Evolutionary conservation across 1,284 basidiomycete species (phyloP), one percentile per base, ranked within the genome.

Genomic region (Neolentinus lepideus): DNA sequence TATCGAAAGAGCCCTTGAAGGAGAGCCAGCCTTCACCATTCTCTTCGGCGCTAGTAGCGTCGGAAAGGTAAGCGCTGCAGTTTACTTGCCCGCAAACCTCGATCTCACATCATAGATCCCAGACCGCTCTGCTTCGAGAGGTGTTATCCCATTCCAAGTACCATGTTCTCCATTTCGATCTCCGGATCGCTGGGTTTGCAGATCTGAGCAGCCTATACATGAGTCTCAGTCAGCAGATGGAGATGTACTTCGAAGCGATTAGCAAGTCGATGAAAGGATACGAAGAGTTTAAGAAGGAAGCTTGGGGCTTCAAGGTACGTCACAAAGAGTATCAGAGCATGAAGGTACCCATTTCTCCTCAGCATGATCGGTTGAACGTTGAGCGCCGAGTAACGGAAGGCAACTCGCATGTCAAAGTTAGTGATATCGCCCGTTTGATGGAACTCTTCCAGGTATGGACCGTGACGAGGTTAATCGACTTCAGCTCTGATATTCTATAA

Each of bases 141-240:
- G 81, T 91, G 19, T 77, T 92, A 33, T 84, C 81, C 14, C 72
- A 75, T 22, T 72, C 80, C 12, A 74, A 74, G 55, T 92, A 87
- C 64, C 87, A 90, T 68, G 86, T 90, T 54, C 75, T 92, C 31
- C 87, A 90, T 64, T 91, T 92, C 61, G 90, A 92, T 68, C 74
- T 92, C 31, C 80, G 90, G 16, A 90, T 92, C 52, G 81, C 90
- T 3, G 90, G 90, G 0, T 92, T 92, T 62, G 88, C 89, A 1
- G 90, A 92, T 64, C 72, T 92, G 3, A 69, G 79, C 0, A 89
- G 88, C 62, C 72, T 92, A 25, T 92, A 91, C 64, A 77, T 76
- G 64, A 84, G 86, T 56, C 73, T 92, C 27, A 85, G 85, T 60
- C 77, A 81, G 53, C 90, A 91, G 66, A 89, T 92, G 83, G 88